Percentiles rank a stretch among this genome's conserved stretches.
Evolutionary conservation across 2,329 filamentous ascomycete species (phyloP).

Genomic region (Exserohilum turcica): DNA sequence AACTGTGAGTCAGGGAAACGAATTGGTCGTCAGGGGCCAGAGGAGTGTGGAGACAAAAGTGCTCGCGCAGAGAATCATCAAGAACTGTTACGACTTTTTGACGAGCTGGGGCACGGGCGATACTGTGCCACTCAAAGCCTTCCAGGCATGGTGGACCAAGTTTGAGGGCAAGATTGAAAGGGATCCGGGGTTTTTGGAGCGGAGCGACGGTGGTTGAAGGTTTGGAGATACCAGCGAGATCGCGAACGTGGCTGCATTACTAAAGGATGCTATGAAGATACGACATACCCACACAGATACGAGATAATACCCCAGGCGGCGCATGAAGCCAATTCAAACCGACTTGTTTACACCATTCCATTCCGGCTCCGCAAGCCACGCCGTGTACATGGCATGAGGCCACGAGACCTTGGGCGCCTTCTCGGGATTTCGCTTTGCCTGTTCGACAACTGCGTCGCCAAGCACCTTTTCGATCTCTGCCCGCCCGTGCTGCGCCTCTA

Average conservation of each 20-base stretch:
- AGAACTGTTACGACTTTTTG: slow-evolving; percentile 96
- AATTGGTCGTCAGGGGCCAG: slow-evolving; percentile 45
- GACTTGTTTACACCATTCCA: slow-evolving; percentile 40
- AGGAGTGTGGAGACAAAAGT: slow-evolving; percentile 69
- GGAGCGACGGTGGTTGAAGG: slow-evolving; percentile 58
- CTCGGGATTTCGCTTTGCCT: slow-evolving; percentile 43
- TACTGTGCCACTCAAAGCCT: slow-evolving; percentile 90
- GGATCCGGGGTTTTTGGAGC: slow-evolving; percentile 88
- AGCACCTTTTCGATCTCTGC: slow-evolving; percentile 52
- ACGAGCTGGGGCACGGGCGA: slow-evolving; percentile 82
- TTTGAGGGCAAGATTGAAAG: slow-evolving; percentile 85
- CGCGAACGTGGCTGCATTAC: not conserved
- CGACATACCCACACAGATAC: not conserved
- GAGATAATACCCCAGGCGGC: not conserved
- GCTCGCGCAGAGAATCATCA: slow-evolving; percentile 90
- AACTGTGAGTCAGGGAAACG: slow-evolving; percentile 32
- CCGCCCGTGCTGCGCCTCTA: slow-evolving; percentile 43
- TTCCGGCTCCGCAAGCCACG: slow-evolving; percentile 33
- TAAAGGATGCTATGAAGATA: not conserved
- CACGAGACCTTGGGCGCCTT: slow-evolving; percentile 51
- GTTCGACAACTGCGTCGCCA: slow-evolving; percentile 51
- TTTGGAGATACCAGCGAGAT: not conserved
- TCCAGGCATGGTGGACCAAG: slow-evolving; percentile 97
- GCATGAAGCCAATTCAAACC: slow-evolving; percentile 22
- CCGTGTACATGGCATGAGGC: slow-evolving; percentile 40